Percentiles rank a stretch among this genome's conserved stretches.
Evolutionary conservation across 2,329 filamentous ascomycete species (phyloP).

Genomic region (Fusarium euwallaceae): DNA sequence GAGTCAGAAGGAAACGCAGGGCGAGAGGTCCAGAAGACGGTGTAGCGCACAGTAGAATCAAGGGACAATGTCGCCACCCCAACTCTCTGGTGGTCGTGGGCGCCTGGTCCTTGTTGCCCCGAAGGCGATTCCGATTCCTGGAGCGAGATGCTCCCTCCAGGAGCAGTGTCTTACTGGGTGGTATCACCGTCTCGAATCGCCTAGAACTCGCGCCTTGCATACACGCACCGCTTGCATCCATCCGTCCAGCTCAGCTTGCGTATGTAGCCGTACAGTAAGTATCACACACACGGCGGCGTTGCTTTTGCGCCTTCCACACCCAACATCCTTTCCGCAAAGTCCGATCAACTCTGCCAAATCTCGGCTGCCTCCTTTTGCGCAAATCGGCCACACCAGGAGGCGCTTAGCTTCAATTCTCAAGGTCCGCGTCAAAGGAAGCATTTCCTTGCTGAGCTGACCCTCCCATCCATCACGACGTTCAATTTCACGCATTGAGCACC

Average conservation of each 20-base stretch:
- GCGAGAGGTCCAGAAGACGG: slow-evolving; percentile 22
- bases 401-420: slow-evolving; percentile 38
- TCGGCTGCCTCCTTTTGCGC: slow-evolving; percentile 22
- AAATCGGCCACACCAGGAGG: slow-evolving; percentile 23
- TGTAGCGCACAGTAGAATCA: slow-evolving; percentile 18
- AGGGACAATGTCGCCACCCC: slow-evolving; percentile 18
- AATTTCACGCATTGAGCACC: slow-evolving; percentile 37
- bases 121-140: not conserved
- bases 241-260: slow-evolving; percentile 9
- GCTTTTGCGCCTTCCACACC: slow-evolving; percentile 26
- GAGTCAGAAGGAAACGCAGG: slow-evolving; percentile 20
- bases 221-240: slow-evolving; percentile 22
- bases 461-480: slow-evolving; percentile 16
- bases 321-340: slow-evolving; percentile 10
- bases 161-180: slow-evolving; percentile 21
- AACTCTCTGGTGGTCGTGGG: slow-evolving; percentile 4
- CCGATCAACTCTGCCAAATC: slow-evolving; percentile 11
- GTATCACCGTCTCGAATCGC: slow-evolving; percentile 34
- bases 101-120: slow-evolving; percentile 16
- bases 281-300: slow-evolving; percentile 10
- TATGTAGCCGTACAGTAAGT: slow-evolving; percentile 6
- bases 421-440: slow-evolving; percentile 29
- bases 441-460: slow-evolving; percentile 34
- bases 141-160: slow-evolving; percentile 7
- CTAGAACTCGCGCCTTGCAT: slow-evolving; percentile 35